Conservation (phyloP, 2,329 filamentous ascomycete genomes). For the Gaeumannomyces sp. region DNA sequence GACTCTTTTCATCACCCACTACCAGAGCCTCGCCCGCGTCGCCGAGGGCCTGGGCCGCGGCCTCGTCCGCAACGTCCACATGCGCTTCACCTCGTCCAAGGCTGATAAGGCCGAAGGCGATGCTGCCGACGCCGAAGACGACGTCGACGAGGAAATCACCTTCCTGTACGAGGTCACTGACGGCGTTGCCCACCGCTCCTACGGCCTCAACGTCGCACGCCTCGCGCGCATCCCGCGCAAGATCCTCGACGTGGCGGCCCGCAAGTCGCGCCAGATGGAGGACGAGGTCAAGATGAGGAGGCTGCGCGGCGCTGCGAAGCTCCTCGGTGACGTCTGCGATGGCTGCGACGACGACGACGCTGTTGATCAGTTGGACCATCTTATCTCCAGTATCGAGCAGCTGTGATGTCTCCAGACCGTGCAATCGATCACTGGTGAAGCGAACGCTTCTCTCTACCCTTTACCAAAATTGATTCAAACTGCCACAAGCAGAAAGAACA, state of each 20-base stretch:
- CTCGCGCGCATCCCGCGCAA: slow-evolving; percentile 73
- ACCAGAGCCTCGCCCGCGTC: slow-evolving; percentile 73
- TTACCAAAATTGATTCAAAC: too few species aligned
- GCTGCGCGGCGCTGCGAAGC: slow-evolving; percentile 42
- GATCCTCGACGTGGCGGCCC: slow-evolving; percentile 72
- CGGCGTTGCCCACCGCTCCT: slow-evolving; percentile 87
- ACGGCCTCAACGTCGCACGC: slow-evolving; percentile 87
- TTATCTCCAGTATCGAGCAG: slow-evolving; percentile 53
- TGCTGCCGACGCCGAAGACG: slow-evolving; percentile 26
- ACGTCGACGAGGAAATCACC: slow-evolving; percentile 71
- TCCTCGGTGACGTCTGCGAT: slow-evolving; percentile 36
- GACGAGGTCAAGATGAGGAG: slow-evolving; percentile 59
- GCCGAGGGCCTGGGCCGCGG: slow-evolving; percentile 59
- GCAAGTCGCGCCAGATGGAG: slow-evolving; percentile 77
- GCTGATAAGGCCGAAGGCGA: slow-evolving; percentile 4
- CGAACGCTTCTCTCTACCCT: too few species aligned
- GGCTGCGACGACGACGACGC: slow-evolving; percentile 16
- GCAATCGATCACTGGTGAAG: too few species aligned
- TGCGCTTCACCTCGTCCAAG: slow-evolving; percentile 64
- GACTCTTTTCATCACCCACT: slow-evolving; percentile 96
- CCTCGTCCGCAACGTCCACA: slow-evolving; percentile 80
- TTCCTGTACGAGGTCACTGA: slow-evolving; percentile 91
- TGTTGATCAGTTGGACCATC: slow-evolving; percentile 41
- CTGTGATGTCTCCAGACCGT: slow-evolving; percentile 28
- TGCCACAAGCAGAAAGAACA: too few species aligned